phyloP scores from a whole-genome alignment of 306 rosid species.

The Mimosa bimucronata region DNA sequence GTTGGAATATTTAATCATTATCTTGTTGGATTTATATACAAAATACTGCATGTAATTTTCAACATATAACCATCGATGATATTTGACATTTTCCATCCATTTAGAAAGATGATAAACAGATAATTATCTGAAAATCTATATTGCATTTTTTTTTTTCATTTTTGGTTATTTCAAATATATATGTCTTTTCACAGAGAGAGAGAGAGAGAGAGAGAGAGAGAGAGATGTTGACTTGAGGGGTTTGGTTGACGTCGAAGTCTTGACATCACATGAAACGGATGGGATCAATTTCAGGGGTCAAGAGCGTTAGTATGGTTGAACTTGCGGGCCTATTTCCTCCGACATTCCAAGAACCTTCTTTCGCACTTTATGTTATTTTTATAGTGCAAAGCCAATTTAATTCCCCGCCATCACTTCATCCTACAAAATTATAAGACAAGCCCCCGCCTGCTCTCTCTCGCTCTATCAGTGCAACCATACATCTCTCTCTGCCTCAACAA shows the following conservation, averaged over 20 bases:
- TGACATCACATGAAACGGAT: constrained; percentile 41
- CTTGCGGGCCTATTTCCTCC: constrained; percentile 53
- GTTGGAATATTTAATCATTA: not conserved
- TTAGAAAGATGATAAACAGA: not conserved
- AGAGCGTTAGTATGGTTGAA: not conserved
- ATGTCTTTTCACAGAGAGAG: no score
- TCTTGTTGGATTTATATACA: not conserved
- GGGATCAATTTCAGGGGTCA: constrained; percentile 26
- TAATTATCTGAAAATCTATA: not conserved
- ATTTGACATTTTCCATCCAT: not conserved
- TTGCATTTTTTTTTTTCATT: no score
- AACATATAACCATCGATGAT: not conserved
- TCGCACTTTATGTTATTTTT: not conserved
- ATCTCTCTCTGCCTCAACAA: not conserved
- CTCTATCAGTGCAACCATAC: not conserved
- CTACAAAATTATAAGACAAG: constrained; percentile 11
- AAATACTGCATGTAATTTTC: not conserved
- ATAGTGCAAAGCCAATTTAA: not conserved
- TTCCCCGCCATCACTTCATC: not conserved
- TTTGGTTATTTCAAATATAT: no score
- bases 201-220: no score
- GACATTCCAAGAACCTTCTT: constrained; percentile 65
- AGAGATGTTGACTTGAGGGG: constrained; percentile 27
- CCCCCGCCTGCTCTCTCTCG: not conserved
- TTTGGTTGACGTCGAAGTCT: constrained; percentile 60